Base-by-base conservation (phyloP, 176 grass and related monocot species). In the Oryza brachyantha region DNA sequence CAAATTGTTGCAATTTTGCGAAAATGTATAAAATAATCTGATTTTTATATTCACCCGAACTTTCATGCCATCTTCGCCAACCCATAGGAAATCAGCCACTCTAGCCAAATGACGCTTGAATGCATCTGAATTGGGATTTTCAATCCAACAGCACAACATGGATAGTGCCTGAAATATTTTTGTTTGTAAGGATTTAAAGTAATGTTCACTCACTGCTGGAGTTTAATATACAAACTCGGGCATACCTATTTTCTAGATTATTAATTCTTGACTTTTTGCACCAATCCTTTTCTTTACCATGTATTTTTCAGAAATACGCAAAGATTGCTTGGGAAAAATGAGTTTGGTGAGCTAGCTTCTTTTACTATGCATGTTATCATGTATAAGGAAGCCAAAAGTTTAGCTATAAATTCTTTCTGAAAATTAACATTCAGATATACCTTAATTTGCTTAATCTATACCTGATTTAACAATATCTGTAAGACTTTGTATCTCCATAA, bases 1-100 rank as follows among this genome's bases (percentile, higher is more conserved):
- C 25, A 62, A 50, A 50, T 21, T 50, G 21, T 73, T 78, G 50
- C 45, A 45, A 13, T 39, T 29, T 65, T 46, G 46, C 31, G 34
- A 3, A 38, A 61, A 39, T 69, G 29, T 5, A 37, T 59, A 48
- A 79, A 46, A 35, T 40, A 58, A 5, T 38, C 14, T 3, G 34
- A 21, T 66, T 3, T 3, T 66, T 55, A 25, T 59, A 8, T 77
- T 84, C 87, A 96, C 93, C 93, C 82, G 85, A 73, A 96, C 88
- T 88, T 92, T 96, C 93, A 96, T 92, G 43, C 93, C 93, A 81
- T 96, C 93, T 96, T 96, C 93, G 54, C 84, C 84, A 48, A 96
- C 35, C 89, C 93, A 96, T 45, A 92, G 64, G 25, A 79, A 96
- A 85, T 92, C 93, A 68, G 68, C 59, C 39, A 92, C 29, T 83